Conservation (phyloP, 1,284 basidiomycete species). For the Neonothopanus nambi region DNA sequence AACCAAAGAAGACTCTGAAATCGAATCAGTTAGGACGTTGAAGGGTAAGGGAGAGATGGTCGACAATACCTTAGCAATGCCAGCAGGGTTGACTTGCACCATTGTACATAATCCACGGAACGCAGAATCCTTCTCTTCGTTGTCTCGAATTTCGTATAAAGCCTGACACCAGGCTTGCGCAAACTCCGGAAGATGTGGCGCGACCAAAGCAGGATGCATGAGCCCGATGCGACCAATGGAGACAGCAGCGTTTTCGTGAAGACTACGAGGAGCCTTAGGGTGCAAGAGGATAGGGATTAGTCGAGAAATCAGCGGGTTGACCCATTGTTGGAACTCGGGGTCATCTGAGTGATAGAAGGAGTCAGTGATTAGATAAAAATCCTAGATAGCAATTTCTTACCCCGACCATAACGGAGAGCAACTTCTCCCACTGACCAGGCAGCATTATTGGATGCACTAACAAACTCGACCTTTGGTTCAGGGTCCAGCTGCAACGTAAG, state of each 20-base stretch:
- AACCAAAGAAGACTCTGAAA: constrained; percentile 87
- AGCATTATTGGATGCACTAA: constrained; percentile 99
- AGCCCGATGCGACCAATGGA: constrained; percentile 97
- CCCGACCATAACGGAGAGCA: constrained; percentile 81
- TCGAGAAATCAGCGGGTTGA: constrained; percentile 82
- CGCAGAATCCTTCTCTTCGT: constrained; percentile 99
- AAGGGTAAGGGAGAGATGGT: constrained; percentile 10
- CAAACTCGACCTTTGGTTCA: constrained; percentile 88
- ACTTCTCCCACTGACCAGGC: constrained; percentile 99
- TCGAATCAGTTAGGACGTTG: constrained; percentile 11
- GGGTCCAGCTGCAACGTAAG: constrained; percentile 89
- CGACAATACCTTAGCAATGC: constrained; percentile 83
- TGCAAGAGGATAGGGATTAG: constrained; percentile 93
- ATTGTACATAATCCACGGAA: constrained; percentile 97
- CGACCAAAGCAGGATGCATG: constrained; percentile 87
- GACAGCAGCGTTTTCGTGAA: constrained; percentile 98
- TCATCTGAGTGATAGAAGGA: constrained; percentile 50
- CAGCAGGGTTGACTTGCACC: constrained; percentile 90
- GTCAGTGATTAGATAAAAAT: constrained; percentile 1
- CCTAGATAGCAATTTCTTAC: constrained; percentile 39
- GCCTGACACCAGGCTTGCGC: constrained; percentile 97
- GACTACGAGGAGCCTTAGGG: constrained; percentile 88
- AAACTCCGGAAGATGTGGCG: constrained; percentile 89
- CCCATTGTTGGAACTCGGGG: constrained; percentile 86
- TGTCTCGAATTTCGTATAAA: constrained; percentile 97